Evolutionary conservation across 2,329 filamentous ascomycete species (phyloP), one percentile per base, ranked within the genome.

Genomic region (Arthroderma sp.): DNA sequence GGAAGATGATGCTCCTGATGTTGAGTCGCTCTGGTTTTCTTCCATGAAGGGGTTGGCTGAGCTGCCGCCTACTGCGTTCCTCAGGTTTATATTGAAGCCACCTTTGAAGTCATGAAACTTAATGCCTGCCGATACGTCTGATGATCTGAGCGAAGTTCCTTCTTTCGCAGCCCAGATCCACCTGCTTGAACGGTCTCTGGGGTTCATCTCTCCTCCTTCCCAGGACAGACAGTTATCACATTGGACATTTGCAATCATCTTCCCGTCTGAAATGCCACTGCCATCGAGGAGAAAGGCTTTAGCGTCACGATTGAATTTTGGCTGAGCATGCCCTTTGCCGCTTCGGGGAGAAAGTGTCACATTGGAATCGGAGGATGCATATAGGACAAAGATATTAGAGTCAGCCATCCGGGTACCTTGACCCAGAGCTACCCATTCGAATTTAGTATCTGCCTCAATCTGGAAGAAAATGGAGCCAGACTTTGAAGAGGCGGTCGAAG

Each of bases 321-420:
- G 75, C 49, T 62, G 51, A 3, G 43, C 48, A 30, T 74, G 56
- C 5, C 71, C 72, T 8, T 53, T 61, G 6, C 68, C 68, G 5
- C 64, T 51, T 36, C 75, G 62, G 6, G 74, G 70, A 3, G 75
- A 78, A 6, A 80, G 51, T 0, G 76, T 80, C 9, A 79, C 71
- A 50, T 77, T 78, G 37, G 59, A 66, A 33, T 60, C 59, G 34
- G 67, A 60, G 28, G 69, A 66, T n/a, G 71, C 67, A 52, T 79
- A 79, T 4, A 77, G 63, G 37, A 78, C 61, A 54, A 79, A 78
- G 39, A 80, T 77, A 56, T 77, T 76, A 4, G 75, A 58, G 22
- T 68, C 70, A 10, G 57, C 51, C 76, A 79, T 80, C 15, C 56
- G 50, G 1, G 52, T 61, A 28, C 76, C 76, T 55, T 78, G 73